Percentiles rank a stretch among this genome's conserved stretches.
These are phyloP conservation scores for Claviceps fusiformis DNA, from an alignment of 2,329 filamentous ascomycete species.

Conservation along the genomic window DNA sequence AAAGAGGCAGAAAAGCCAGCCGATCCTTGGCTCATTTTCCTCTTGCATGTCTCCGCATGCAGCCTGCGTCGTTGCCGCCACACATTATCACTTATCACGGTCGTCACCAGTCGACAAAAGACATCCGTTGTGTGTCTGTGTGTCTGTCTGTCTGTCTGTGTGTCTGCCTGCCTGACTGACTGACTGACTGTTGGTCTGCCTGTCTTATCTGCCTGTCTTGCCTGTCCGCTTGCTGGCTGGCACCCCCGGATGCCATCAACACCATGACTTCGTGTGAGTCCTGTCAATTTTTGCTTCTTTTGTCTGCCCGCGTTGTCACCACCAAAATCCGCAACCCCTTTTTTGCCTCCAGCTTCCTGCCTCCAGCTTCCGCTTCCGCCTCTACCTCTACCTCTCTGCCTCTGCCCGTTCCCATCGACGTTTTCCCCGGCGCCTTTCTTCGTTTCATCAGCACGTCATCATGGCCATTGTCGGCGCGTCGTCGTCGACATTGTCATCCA, in stretches of 20 bases:
- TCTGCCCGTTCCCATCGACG: not conserved
- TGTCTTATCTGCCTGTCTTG: not conserved
- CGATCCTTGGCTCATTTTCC: not conserved
- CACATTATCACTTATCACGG: not conserved
- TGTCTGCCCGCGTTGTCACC: not conserved
- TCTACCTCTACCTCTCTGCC: not conserved
- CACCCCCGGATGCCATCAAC: not conserved
- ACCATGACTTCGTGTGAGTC: constrained; percentile 5
- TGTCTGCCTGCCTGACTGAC: no score
- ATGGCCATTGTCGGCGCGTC: not conserved
- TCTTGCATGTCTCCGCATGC: not conserved
- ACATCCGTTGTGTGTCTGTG: not conserved
- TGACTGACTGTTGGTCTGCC: no score
- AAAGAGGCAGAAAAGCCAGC: no score
- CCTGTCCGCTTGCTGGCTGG: not conserved
- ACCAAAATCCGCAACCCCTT: not conserved
- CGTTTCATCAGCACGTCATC: not conserved
- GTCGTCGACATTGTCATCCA: not conserved
- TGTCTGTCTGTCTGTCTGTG: not conserved
- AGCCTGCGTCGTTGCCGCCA: not conserved
- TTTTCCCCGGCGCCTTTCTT: not conserved
- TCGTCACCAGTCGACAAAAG: not conserved
- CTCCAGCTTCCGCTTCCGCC: no score
- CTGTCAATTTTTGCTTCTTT: not conserved
- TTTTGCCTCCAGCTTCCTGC: not conserved